Evolutionary conservation across 2,329 filamentous ascomycete species (phyloP).

Genomic region (Fusarium udum): DNA sequence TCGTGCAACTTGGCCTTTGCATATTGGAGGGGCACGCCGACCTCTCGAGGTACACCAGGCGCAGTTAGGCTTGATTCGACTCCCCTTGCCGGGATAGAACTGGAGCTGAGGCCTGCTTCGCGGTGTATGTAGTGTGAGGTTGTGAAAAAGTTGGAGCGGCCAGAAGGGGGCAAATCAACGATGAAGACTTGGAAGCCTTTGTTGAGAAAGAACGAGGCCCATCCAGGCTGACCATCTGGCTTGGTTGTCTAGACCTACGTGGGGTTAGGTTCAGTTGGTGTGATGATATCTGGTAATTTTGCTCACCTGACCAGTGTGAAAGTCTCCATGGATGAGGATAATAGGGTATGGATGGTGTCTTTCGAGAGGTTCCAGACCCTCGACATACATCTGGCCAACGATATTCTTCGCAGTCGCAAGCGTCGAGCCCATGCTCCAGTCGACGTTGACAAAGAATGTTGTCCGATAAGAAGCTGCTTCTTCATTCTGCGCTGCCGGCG

Average conservation of each 20-base stretch:
- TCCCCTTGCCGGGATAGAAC: constrained; percentile 27
- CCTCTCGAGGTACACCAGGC: constrained; percentile 25
- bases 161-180: constrained; percentile 53
- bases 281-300: no score
- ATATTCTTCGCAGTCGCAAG: constrained; percentile 26
- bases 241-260: constrained; percentile 55
- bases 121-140: constrained; percentile 33
- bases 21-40: constrained; percentile 27
- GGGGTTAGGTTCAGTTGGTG: background rate
- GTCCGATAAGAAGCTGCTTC: constrained; percentile 27
- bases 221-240: constrained; percentile 57
- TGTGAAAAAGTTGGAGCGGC: constrained; percentile 47
- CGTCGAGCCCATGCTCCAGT: constrained; percentile 31
- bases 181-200: constrained; percentile 56
- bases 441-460: constrained; percentile 42
- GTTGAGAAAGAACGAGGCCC: constrained; percentile 56
- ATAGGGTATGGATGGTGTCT: constrained; percentile 39
- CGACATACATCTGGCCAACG: constrained; percentile 50
- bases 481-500: background rate
- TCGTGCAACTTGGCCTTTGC: constrained; percentile 44
- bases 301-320: constrained; percentile 48
- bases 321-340: constrained; percentile 51
- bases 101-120: constrained; percentile 28
- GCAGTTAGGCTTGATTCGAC: constrained; percentile 49
- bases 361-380: constrained; percentile 39